Base-by-base conservation (phyloP, 306 rosid genomes). In the Cicer cuneatum region DNA sequence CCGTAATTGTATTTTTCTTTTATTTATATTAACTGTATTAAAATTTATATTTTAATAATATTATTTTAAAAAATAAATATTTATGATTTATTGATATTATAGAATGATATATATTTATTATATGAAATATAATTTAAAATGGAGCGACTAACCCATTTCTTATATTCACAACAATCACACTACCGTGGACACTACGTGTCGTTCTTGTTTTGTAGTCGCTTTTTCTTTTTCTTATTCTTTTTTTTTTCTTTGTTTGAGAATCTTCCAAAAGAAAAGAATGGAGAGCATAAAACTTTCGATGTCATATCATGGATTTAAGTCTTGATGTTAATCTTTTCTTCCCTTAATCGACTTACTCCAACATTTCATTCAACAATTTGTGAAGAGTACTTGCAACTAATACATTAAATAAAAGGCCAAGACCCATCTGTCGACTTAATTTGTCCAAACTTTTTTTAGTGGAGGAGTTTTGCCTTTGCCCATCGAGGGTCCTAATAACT, bases 381-480 rank as follows among this genome's bases (percentile, higher is more conserved):
- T 71, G 58, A 47, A 43, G 52, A n/a, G 73, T 9, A 29, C 35
- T 4, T 3, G 45, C 21, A 64, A 65, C 33, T 37, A 33, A 18
- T 16, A 42, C 35, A 52, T 49, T 79, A 64, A 64, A 66, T 57
- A 47, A 57, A 63, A 73, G 39, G 43, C 68, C 62, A 72, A 24
- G 38, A 51, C 38, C 66, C 43, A 64, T 72, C 39, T 80, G 83
- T 73, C 70, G 29, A 38, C 75, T 73, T 59, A 59, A 35, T 59
- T 56, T 14, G 58, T 58, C 57, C 15, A 80, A 35, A 13, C 11
- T 19, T 13, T 42, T 45, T 66, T 14, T 54, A 39, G 71, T 66
- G 75, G 79, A 47, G 38, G 74, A 66, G 65, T 63, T 58, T 73
- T 48, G 42, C 8, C 66, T 58, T 67, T 57, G 71, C 75, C 65